Percentiles rank a stretch among this genome's conserved stretches.
Evolutionary conservation across 2,329 filamentous ascomycete species (phyloP).

Genomic region (Phaeophleospora eucalypticola): DNA sequence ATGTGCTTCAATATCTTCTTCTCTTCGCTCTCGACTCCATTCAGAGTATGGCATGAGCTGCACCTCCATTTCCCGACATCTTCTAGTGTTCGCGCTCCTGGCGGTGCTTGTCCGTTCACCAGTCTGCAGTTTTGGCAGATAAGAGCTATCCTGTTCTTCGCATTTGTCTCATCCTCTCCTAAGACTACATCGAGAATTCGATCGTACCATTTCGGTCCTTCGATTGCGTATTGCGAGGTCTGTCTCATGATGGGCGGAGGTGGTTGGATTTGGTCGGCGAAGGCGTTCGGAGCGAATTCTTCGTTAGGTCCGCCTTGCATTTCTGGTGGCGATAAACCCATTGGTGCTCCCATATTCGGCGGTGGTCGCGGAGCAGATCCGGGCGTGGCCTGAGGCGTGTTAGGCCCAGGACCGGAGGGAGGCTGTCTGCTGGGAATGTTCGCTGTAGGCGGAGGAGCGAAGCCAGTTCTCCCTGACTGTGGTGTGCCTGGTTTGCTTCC

Average conservation of each 20-base stretch:
- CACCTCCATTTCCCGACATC: conserved; percentile 88
- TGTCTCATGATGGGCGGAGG: conserved; percentile 12
- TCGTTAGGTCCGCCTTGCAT: conserved; percentile 38
- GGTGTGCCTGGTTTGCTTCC: conserved; percentile 20
- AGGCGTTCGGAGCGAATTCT: conserved; percentile 74
- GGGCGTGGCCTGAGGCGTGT: conserved; percentile 8
- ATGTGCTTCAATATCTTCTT: conserved; percentile 68
- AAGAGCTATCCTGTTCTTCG: conserved; percentile 84
- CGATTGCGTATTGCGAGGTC: conserved; percentile 24
- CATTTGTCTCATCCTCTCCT: conserved; percentile 88
- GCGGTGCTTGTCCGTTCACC: conserved; percentile 93
- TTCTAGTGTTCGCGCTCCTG: conserved; percentile 69
- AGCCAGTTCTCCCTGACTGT: conserved; percentile 53
- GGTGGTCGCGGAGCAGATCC: conserved; percentile 6
- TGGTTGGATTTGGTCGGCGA: conserved; percentile 32
- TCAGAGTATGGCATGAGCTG: conserved; percentile 71
- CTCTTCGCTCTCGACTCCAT: conserved; percentile 76
- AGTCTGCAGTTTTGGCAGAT: conserved; percentile 79
- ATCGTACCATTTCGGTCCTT: conserved; percentile 76
- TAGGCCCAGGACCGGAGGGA: conserved; percentile 6
- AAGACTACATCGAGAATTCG: conserved; percentile 85
- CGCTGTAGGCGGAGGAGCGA: conserved; percentile 61
- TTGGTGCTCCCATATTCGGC: conserved; percentile 46
- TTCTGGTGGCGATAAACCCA: conserved; percentile 10
- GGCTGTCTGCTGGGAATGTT: conserved; percentile 51